These are phyloP conservation scores for Populus euphratica DNA, from an alignment of 345 rosid species.

Conservation along the genomic window DNA sequence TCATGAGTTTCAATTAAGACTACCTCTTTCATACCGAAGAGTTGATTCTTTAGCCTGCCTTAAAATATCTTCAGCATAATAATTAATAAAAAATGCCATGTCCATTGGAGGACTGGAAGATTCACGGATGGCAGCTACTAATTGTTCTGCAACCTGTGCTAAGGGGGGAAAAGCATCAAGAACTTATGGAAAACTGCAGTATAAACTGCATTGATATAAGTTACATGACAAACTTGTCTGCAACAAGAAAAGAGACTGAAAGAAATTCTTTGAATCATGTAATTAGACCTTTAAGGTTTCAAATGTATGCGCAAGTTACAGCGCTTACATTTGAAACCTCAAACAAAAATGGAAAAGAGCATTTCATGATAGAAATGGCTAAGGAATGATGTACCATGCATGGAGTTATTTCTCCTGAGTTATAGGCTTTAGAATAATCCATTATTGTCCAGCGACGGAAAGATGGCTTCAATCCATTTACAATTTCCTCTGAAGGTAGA, in stretches of 20 bases:
- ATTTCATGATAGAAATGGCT: not conserved
- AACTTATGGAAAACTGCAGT: not conserved
- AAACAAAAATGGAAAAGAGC: not conserved
- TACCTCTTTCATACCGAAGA: slow-evolving; percentile 53
- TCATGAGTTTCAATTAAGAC: not conserved
- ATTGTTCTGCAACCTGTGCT: slow-evolving; percentile 50
- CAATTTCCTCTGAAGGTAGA: not conserved
- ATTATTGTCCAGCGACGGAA: slow-evolving; percentile 46
- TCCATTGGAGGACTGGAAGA: slow-evolving; percentile 34
- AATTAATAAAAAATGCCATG: slow-evolving; percentile 64
- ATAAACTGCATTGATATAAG: not conserved
- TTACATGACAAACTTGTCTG: not conserved
- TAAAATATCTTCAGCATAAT: slow-evolving; percentile 42
- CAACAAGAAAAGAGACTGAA: not conserved
- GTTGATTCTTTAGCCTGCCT: slow-evolving; percentile 59
- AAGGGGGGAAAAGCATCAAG: not conserved
- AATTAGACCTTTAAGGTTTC: not conserved
- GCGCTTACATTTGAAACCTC: no score
- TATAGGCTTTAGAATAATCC: slow-evolving; percentile 55
- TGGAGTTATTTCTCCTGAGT: slow-evolving; percentile 50
- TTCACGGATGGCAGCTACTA: slow-evolving; percentile 44
- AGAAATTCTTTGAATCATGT: not conserved
- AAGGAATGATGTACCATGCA: slow-evolving; percentile 24
- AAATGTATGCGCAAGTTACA: not conserved
- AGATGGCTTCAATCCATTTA: not conserved